phyloP scores from a whole-genome alignment of 805 yeast genomes.

The Sugiyamaella valdiviana region DNA sequence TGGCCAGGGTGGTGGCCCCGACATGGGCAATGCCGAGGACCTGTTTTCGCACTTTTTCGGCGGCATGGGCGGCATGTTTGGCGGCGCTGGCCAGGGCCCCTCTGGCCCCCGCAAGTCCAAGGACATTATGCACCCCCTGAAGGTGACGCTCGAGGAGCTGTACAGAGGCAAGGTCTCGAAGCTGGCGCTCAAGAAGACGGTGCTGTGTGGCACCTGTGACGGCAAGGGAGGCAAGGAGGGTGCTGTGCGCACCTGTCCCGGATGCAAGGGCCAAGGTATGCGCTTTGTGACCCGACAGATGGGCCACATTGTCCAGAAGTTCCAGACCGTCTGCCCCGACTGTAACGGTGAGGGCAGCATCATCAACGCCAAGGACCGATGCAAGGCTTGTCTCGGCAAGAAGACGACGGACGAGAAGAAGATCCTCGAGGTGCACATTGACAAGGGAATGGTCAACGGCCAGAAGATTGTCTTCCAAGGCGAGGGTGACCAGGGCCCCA shows the following conservation, averaged over 20 bases:
- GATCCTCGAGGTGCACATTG: constrained; percentile 87
- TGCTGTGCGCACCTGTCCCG: constrained; percentile 74
- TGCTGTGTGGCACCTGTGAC: constrained; percentile 80
- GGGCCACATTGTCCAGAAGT: constrained; percentile 99
- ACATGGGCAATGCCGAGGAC: constrained; percentile 67
- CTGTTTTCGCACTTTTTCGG: constrained; percentile 81
- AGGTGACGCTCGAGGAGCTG: constrained; percentile 84
- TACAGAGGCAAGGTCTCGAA: constrained; percentile 92
- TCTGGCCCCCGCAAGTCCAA: constrained; percentile 84
- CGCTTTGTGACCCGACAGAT: constrained; percentile 91
- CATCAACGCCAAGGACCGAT: constrained; percentile 78
- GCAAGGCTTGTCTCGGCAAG: constrained; percentile 83
- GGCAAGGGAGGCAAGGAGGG: constrained; percentile 97
- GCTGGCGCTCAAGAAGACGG: constrained; percentile 87
- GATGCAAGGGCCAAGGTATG: constrained; percentile 89
- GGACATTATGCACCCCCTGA: constrained; percentile 83
- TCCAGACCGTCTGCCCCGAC: constrained; percentile 87
- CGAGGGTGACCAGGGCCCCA: constrained; percentile 97
- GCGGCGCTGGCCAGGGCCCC: constrained; percentile 53
- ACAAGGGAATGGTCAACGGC: constrained; percentile 95
- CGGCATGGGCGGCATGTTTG: constrained; percentile 33
- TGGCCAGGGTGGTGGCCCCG: constrained; percentile 65
- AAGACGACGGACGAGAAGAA: constrained; percentile 84
- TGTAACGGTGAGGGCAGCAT: constrained; percentile 93
- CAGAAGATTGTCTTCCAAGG: constrained; percentile 87